phyloP scores from a whole-genome alignment of 176 grass and related monocot species.

The Melocanna baccifera region DNA sequence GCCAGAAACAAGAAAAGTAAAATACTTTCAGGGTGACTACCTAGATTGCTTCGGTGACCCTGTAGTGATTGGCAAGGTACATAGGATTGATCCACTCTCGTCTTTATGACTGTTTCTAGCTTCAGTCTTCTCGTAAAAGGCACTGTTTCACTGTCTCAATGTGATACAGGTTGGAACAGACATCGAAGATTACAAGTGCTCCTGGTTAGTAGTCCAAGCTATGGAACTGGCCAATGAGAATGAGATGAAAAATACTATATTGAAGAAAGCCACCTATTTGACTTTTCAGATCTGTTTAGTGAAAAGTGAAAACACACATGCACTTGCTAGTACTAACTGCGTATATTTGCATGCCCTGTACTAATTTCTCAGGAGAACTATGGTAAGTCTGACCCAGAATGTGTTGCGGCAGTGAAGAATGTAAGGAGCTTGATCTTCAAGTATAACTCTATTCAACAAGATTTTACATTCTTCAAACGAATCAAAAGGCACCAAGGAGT shows the following conservation, averaged over 20 bases:
- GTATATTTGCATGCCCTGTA: background rate
- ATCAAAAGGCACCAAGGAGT: background rate
- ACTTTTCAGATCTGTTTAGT: background rate
- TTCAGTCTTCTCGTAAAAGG: background rate
- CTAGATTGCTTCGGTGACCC: conserved; percentile 74
- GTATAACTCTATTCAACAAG: conserved; percentile 9
- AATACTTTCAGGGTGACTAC: conserved; percentile 55
- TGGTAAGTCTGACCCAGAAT: conserved; percentile 48
- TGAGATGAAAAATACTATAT: conserved; percentile 65
- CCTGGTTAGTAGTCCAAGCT: conserved; percentile 71
- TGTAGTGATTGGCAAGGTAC: conserved; percentile 74
- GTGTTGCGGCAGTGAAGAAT: conserved; percentile 55
- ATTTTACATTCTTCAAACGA: background rate
- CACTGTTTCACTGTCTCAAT: background rate
- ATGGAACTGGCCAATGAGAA: conserved; percentile 62
- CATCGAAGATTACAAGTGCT: conserved; percentile 81
- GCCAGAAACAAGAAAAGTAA: too few species aligned
- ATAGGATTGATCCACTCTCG: background rate
- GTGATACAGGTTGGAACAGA: conserved; percentile 65
- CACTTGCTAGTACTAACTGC: background rate
- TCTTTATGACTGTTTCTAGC: background rate
- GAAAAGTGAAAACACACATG: background rate
- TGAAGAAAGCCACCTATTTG: conserved; percentile 23
- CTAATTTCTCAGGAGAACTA: conserved; percentile 54
- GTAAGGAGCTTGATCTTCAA: conserved; percentile 66